phyloP scores from a whole-genome alignment of 225 moss, liverwort and hornwort genomes.

The Straminergon stramineum region DNA sequence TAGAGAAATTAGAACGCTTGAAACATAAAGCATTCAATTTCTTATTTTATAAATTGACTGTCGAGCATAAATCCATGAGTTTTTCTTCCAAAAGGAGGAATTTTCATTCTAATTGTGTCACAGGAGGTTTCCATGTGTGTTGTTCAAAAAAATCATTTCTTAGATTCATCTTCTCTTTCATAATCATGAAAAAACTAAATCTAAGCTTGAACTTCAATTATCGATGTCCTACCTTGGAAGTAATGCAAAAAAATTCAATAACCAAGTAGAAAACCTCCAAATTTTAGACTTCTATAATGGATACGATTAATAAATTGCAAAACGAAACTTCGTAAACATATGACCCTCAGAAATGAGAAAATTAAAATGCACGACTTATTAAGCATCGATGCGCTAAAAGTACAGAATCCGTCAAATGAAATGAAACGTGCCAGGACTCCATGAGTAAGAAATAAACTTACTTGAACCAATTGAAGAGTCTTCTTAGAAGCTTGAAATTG shows the following conservation, averaged over 20 bases:
- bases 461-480: slow-evolving; percentile 84
- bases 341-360: neutral
- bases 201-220: neutral
- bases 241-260: neutral
- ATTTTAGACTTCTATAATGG: too few species aligned
- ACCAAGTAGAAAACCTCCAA: too few species aligned
- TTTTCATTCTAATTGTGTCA: neutral
- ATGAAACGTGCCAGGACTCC: neutral
- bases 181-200: neutral
- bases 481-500: slow-evolving; percentile 85
- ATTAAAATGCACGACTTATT: neutral
- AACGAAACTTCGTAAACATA: neutral
- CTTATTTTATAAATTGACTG: neutral
- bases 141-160: neutral
- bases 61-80: neutral
- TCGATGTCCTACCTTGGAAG: neutral
- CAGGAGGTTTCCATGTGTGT: neutral
- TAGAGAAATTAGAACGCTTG: neutral
- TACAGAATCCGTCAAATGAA: neutral
- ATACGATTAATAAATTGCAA: neutral
- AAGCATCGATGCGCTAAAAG: neutral
- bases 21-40: neutral
- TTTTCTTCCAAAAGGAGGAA: neutral
- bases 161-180: neutral
- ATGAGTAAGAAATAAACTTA: neutral